Evolutionary conservation across 148 eudicot species (phyloP).

Genomic region (Oxyria digyna): DNA sequence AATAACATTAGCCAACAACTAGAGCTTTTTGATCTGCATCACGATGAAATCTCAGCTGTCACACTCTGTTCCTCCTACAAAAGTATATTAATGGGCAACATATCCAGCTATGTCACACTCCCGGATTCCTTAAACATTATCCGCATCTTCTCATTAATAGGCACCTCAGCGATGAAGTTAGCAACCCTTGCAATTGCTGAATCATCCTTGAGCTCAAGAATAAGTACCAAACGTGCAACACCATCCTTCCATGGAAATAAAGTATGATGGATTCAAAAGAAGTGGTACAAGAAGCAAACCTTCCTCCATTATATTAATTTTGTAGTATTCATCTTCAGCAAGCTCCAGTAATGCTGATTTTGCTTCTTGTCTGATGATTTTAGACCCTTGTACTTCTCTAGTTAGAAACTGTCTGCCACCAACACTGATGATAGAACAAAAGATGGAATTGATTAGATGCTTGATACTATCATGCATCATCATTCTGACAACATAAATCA

Average conservation of each 20-base stretch:
- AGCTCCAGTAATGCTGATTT: conserved; percentile 53
- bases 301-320: conserved; percentile 65
- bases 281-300: conserved; percentile 66
- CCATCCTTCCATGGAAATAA: conserved; percentile 73
- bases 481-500: not conserved
- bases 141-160: conserved; percentile 52
- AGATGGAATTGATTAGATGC: not conserved
- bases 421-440: not conserved
- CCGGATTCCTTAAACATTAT: conserved; percentile 72
- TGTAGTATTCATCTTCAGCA: conserved; percentile 57
- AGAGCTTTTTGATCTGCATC: conserved; percentile 68
- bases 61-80: conserved; percentile 55
- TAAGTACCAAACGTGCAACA: conserved; percentile 74
- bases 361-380: conserved; percentile 50
- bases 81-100: conserved; percentile 58
- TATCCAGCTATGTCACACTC: conserved; percentile 49
- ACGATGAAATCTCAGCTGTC: conserved; percentile 57
- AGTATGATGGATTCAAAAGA: conserved; percentile 53
- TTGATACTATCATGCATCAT: not conserved
- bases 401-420: conserved; percentile 54
- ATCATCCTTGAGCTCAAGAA: conserved; percentile 80
- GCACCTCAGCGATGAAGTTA: conserved; percentile 57
- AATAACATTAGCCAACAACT: conserved; percentile 52
- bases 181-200: conserved; percentile 60
- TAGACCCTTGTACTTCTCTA: conserved; percentile 37